Evolutionary conservation across 805 yeast species (phyloP).

Genomic region (Yarrowia osloensis): DNA sequence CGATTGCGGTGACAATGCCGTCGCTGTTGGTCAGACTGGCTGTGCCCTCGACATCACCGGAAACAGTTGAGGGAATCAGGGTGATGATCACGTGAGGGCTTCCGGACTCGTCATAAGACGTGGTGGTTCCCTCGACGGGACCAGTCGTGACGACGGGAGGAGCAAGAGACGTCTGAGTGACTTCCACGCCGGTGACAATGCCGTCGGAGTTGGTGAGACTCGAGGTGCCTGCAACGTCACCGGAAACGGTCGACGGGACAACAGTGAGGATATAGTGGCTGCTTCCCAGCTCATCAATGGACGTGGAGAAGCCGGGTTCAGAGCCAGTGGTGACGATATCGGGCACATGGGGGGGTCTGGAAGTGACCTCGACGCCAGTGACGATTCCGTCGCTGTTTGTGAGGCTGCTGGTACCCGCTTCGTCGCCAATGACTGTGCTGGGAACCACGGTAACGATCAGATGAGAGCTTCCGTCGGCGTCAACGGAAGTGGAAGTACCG

Average conservation of each 20-base stretch:
- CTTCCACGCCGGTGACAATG: too few relatives aligned
- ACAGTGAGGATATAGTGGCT: too few relatives aligned
- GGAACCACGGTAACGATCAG: background rate
- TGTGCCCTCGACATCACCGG: background rate
- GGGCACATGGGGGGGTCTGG: background rate
- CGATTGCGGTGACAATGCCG: too few relatives aligned
- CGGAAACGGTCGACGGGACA: background rate
- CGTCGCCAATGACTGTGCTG: too few relatives aligned
- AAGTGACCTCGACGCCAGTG: background rate
- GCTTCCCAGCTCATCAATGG: too few relatives aligned
- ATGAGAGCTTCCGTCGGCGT: background rate
- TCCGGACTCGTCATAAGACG: background rate
- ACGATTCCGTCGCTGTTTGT: too few relatives aligned
- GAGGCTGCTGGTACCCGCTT: background rate
- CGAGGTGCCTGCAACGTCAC: background rate
- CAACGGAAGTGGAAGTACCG: background rate
- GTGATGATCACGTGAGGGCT: background rate
- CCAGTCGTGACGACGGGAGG: background rate
- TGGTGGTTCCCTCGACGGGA: background rate
- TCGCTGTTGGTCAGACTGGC: background rate
- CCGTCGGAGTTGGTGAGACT: background rate
- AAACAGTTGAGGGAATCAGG: background rate
- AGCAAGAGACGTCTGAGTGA: too few relatives aligned
- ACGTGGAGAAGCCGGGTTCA: background rate
- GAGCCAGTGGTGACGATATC: background rate